Conservation (phyloP, 345 rosid genomes). For the Lepidium didymum region DNA sequence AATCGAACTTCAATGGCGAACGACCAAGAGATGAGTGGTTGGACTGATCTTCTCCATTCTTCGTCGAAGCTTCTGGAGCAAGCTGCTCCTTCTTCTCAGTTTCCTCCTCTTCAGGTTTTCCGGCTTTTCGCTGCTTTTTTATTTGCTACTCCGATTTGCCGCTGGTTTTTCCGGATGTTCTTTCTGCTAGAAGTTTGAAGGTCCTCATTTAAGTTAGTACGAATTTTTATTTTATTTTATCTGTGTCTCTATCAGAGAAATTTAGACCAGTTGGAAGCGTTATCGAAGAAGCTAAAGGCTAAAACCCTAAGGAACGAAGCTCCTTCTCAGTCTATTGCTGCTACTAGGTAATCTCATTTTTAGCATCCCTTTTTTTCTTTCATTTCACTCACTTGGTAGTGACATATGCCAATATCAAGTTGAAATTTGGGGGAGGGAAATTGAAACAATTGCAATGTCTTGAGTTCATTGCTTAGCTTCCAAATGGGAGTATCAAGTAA, state of each 20-base stretch:
- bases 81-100: slow-evolving; percentile 96
- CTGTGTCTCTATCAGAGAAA: slow-evolving; percentile 54
- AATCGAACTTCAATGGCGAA: slow-evolving; percentile 48
- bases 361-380: not conserved
- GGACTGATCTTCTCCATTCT: slow-evolving; percentile 93
- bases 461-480: not conserved
- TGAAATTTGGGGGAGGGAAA: not conserved
- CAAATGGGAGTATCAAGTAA: not conserved
- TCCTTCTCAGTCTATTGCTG: slow-evolving; percentile 92
- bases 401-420: not conserved
- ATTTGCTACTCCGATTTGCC: not conserved
- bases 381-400: not conserved
- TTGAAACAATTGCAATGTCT: not conserved
- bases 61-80: slow-evolving; percentile 94
- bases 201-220: not conserved
- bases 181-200: not conserved
- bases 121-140: slow-evolving; percentile 2
- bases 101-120: slow-evolving; percentile 96
- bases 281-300: slow-evolving; percentile 93
- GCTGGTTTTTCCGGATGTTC: not conserved
- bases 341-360: slow-evolving; percentile 59
- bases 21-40: slow-evolving; percentile 74
- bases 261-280: slow-evolving; percentile 86
- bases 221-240: not conserved
- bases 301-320: slow-evolving; percentile 81